Evolutionary conservation across 805 yeast genomes (phyloP), one percentile per base, ranked within the genome.

Genomic region (Ogataea pini): DNA sequence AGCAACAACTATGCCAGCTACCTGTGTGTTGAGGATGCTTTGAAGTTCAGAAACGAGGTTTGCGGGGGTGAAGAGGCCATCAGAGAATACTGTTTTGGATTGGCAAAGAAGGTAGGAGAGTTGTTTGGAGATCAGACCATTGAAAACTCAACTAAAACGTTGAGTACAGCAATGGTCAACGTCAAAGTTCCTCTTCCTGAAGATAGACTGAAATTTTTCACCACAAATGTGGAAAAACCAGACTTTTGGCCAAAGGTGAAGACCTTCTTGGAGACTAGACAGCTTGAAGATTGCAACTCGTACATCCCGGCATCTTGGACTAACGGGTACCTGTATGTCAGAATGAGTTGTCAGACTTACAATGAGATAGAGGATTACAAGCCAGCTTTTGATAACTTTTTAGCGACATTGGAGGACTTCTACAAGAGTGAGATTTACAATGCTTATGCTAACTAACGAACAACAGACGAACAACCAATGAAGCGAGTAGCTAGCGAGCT

Each of bases 41-140:
- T 74, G n/a, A 63, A 73, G 49, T 86, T 84, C 62, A 69, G 84
- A 54, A 59, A 68, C 10, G 72, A 74, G 9, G 65, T 67, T 7
- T 80, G 86, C 57, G 86, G 87, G 3, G 90, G 90, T 2, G 83
- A 81, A 48, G 73, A 70, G 1, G 62, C 59, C 7, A 80, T 85
- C 43, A 61, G 68, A 46, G 58, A 70, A 1, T 82, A 85, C 59
- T 78, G 79, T 51, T 55, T 60, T 47, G 50, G 48, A 0, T 68
- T 85, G 47, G 82, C 83, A 2, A 50, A 57, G 4, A 44, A 71
- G 42, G 82, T 76, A 1, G 77, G 75, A 5, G 61, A 61, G 2
- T 52, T 60, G 5, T 70, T 79, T 22, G 62, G 72, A n/a, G 70
- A 76, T 1, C 53, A 52, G 29, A 64, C 68, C 1, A 49, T 79